phyloP scores from a whole-genome alignment of 2,329 filamentous ascomycete genomes.

The Colletotrichum zoysiae region DNA sequence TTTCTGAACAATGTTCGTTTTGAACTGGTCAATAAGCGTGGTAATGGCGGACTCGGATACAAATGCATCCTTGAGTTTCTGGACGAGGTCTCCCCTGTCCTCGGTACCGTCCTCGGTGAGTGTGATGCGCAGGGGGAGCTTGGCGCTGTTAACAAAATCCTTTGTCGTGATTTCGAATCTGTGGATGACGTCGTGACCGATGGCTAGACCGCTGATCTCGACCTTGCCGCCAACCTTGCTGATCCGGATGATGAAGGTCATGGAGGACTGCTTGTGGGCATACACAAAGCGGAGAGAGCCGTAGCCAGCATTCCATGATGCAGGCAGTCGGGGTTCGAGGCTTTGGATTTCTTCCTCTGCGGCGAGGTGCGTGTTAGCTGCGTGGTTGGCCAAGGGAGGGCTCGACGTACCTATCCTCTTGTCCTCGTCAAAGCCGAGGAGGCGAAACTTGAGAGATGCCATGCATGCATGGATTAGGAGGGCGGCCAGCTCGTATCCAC shows the following conservation, averaged over 20 bases:
- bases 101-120: slow-evolving; percentile 58
- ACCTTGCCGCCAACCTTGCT: slow-evolving; percentile 86
- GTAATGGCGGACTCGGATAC: slow-evolving; percentile 77
- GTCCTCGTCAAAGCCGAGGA: slow-evolving; percentile 88
- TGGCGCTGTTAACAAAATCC: slow-evolving; percentile 77
- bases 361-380: slow-evolving; percentile 43
- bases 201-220: slow-evolving; percentile 83
- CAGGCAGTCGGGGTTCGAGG: slow-evolving; percentile 74
- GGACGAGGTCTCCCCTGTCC: slow-evolving; percentile 62
- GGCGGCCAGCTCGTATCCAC: slow-evolving; percentile 84
- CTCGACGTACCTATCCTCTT: slow-evolving; percentile 73
- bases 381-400: neutral
- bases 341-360: slow-evolving; percentile 69
- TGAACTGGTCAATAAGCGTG: slow-evolving; percentile 79
- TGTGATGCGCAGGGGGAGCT: slow-evolving; percentile 68
- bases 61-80: slow-evolving; percentile 73
- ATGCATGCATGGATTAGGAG: slow-evolving; percentile 88
- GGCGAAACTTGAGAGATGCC: slow-evolving; percentile 81
- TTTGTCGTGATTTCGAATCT: slow-evolving; percentile 80
- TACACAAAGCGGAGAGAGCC: slow-evolving; percentile 87
- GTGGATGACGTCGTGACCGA: slow-evolving; percentile 84
- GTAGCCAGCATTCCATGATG: slow-evolving; percentile 82
- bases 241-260: slow-evolving; percentile 85
- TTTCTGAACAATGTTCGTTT: slow-evolving; percentile 85
- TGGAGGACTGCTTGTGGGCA: slow-evolving; percentile 85